These are phyloP conservation scores for Zasmidium cellare DNA, from an alignment of 2,329 filamentous ascomycete genomes.

Conservation along the genomic window DNA sequence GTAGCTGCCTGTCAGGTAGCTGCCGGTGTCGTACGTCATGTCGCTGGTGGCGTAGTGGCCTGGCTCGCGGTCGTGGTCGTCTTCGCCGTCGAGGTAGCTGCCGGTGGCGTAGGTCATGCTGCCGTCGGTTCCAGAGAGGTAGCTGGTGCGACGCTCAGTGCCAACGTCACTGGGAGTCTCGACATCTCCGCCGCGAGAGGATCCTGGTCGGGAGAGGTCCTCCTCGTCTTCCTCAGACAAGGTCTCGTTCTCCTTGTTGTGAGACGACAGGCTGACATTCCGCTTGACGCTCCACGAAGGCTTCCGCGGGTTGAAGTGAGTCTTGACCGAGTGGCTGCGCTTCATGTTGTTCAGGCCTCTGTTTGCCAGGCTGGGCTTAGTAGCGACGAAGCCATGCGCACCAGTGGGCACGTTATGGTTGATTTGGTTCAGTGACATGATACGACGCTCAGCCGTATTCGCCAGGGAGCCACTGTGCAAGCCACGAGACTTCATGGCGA, in stretches of 20 bases:
- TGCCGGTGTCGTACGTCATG: constrained; percentile 48
- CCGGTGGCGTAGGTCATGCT: constrained; percentile 31
- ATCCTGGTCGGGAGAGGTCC: constrained; percentile 27
- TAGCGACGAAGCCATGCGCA: constrained; percentile 37
- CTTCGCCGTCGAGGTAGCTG: constrained; percentile 35
- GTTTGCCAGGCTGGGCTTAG: constrained; percentile 28
- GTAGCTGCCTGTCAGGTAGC: constrained; percentile 53
- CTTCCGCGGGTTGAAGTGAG: constrained; percentile 31
- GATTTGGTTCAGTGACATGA: constrained; percentile 89
- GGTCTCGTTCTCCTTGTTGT: constrained; percentile 51
- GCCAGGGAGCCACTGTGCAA: constrained; percentile 40
- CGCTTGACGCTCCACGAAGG: constrained; percentile 35
- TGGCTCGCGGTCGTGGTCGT: constrained; percentile 35
- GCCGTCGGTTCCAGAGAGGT: constrained; percentile 27
- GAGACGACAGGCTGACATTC: constrained; percentile 25
- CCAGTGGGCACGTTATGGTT: constrained; percentile 66
- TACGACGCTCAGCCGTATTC: constrained; percentile 61
- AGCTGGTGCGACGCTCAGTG: constrained; percentile 24
- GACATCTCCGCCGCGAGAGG: constrained; percentile 19
- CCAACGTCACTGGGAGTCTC: constrained; percentile 24
- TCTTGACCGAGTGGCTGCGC: constrained; percentile 40
- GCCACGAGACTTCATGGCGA: constrained; percentile 53
- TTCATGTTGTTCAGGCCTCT: constrained; percentile 30
- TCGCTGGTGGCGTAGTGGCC: constrained; percentile 44
- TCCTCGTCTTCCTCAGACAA: constrained; percentile 46